phyloP scores from a whole-genome alignment of 257 asterid genomes.

The Scutellaria baicalensis region DNA sequence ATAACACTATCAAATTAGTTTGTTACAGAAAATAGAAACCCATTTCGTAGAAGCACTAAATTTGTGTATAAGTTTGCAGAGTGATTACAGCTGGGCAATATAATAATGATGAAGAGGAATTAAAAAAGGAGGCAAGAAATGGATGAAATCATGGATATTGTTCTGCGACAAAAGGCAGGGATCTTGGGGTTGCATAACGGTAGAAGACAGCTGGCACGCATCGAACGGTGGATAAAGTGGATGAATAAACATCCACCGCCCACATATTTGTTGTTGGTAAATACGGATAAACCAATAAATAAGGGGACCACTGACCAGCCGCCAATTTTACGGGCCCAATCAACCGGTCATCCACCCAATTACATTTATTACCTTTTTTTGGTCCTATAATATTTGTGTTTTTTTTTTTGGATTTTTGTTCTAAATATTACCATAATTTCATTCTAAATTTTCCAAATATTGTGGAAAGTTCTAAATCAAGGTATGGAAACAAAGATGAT shows the following conservation, averaged over 20 bases:
- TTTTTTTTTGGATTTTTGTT: neutral
- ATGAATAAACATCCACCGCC: conserved; percentile 11
- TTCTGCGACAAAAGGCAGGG: neutral
- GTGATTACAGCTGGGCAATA: neutral
- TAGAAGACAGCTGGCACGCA: conserved; percentile 14
- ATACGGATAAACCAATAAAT: neutral
- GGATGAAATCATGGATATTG: neutral
- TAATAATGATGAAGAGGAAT: neutral
- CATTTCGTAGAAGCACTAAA: no score
- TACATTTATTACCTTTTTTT: no score
- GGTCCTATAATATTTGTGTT: neutral
- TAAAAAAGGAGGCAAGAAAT: neutral
- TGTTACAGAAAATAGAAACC: no score
- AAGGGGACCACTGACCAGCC: neutral
- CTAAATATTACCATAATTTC: no score
- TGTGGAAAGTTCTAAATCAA: no score
- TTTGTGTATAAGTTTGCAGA: no score
- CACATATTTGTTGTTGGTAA: neutral
- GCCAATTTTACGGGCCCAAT: neutral
- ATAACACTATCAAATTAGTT: no score
- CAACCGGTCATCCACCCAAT: neutral
- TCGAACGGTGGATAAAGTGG: neutral
- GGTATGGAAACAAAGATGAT: no score
- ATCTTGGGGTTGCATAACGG: conserved; percentile 13
- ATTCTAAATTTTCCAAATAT: no score